A percentile compares a stretch with the other conserved stretches of the same genome.
Conservation (phyloP, 371 early-diverging fungal species). For the Scutellospora calospora region DNA sequence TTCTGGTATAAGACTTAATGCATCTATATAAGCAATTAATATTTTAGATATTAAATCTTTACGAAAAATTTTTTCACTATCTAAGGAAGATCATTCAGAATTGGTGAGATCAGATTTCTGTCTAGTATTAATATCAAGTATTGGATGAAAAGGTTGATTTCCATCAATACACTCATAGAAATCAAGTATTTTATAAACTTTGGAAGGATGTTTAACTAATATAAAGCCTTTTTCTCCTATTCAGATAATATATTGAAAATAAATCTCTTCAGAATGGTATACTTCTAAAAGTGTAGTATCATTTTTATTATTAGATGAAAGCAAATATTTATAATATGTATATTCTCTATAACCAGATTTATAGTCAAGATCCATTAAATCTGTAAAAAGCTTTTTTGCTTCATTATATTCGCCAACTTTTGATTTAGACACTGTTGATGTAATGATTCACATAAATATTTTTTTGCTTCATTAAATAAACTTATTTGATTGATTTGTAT, state of each 20-base stretch:
- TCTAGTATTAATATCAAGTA: conserved; percentile 18
- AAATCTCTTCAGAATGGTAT: conserved; percentile 31
- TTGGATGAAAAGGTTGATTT: neutral
- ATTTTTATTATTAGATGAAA: conserved; percentile 27
- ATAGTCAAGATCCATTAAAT: conserved; percentile 31
- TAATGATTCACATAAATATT: no score
- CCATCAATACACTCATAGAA: conserved; percentile 30
- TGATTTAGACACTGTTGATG: no score
- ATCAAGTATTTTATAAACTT: conserved; percentile 37
- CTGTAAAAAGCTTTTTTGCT: neutral
- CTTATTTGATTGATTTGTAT: no score
- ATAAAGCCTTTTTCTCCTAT: conserved; percentile 18
- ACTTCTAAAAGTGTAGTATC: conserved; percentile 24
- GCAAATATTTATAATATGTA: conserved; percentile 18
- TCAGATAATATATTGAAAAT: conserved; percentile 3
- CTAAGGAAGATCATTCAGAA: conserved; percentile 25
- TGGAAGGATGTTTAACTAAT: conserved; percentile 21
- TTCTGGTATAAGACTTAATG: neutral
- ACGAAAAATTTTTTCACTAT: conserved; percentile 6
- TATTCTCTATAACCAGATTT: conserved; percentile 24
- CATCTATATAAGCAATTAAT: conserved; percentile 20
- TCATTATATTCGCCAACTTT: no score
- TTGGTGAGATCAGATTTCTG: conserved; percentile 17
- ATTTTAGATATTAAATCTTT: conserved; percentile 25
- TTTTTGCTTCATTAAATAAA: no score